Conservation (phyloP, 192 early-diverging fungal species). For the Coemansia asiatica region DNA sequence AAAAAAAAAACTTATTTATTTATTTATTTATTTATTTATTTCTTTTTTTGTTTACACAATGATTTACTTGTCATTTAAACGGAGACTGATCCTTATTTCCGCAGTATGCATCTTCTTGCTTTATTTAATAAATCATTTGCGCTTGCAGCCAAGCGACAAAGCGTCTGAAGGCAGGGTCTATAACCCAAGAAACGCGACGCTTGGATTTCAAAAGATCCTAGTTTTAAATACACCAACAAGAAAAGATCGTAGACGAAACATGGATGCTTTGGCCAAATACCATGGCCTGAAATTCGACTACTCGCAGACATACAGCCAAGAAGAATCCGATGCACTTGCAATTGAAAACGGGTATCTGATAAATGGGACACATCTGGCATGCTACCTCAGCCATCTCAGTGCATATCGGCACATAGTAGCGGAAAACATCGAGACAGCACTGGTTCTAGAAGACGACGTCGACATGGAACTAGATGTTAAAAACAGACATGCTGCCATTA, state of each 20-base stretch:
- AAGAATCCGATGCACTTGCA: slow-evolving; percentile 17
- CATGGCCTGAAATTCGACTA: slow-evolving; percentile 27
- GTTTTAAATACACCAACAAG: slow-evolving; percentile 36
- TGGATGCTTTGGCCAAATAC: slow-evolving; percentile 30
- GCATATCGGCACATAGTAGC: slow-evolving; percentile 20
- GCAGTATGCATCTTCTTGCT: background rate
- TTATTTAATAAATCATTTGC: background rate
- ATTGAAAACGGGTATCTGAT: slow-evolving; percentile 12
- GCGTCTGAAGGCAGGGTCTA: slow-evolving; percentile 1
- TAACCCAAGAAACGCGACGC: slow-evolving; percentile 18
- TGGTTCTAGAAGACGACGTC: slow-evolving; percentile 43
- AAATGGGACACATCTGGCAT: slow-evolving; percentile 40
- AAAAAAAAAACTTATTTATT: background rate
- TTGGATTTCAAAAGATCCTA: slow-evolving; percentile 49
- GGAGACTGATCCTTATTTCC: too few species aligned
- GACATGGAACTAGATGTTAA: slow-evolving; percentile 48
- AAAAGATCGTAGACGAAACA: slow-evolving; percentile 28
- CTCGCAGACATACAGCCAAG: slow-evolving; percentile 12
- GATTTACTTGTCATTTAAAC: background rate
- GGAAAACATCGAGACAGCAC: slow-evolving; percentile 33
- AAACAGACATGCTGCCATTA: slow-evolving; percentile 16
- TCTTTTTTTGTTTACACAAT: background rate
- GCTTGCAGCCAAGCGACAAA: background rate
- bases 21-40: background rate
- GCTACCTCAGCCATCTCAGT: slow-evolving; percentile 41